Base-by-base conservation (phyloP, 306 rosid species). In the Cucumis melo region DNA sequence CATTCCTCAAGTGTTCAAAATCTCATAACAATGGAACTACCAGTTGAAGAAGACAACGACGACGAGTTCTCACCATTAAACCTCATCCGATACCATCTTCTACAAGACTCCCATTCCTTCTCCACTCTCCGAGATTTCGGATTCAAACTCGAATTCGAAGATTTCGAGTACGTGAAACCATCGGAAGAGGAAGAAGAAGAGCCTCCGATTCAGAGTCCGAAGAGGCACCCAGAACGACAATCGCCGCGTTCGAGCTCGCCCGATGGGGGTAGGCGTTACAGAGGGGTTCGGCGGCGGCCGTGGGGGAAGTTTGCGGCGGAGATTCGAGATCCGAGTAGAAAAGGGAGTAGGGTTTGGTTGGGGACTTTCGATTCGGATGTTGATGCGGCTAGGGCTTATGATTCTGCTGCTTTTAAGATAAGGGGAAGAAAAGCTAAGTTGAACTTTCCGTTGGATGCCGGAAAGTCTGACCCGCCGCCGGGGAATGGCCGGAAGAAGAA, bases 221-320 rank as follows among this genome's bases (percentile, higher is more conserved):
- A 39, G 23, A 65, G 4, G 10, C 73, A 1, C 6, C 19, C 1
- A 14, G 11, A 34, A 36, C 57, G 14, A 11, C 74, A 68, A 7
- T 44, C 56, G 12, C 16, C 12, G 73, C 51, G 20, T 19, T 64
- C 50, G 8, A 65, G 50, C 46, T 65, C 51, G 20, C n/a, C 55
- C 6, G 72, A 39, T 13, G 74, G 20, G 20, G 75, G 16, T 19
- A 85, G 81, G 86, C 90, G 77, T 73, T 90, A 88, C 58, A 80
- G 96, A 78, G 98, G 98, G 11, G 96, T 92, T 24, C 84, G 98
- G 65, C 85, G 88, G 58, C 82, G 96, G 78, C 91, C 92, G 54
- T 89, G 98, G 98, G 96, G 98, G 0, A 92, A 89, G 82, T 92
- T 81, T 46, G 96, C 94, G 0, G 94, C 98, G 41, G 96, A 92